A percentile compares a stretch with the other conserved stretches of the same genome.
These are phyloP conservation scores for Lasiosphaeris hirsuta DNA, from an alignment of 495 filamentous ascomycete genomes.

Conservation along the genomic window DNA sequence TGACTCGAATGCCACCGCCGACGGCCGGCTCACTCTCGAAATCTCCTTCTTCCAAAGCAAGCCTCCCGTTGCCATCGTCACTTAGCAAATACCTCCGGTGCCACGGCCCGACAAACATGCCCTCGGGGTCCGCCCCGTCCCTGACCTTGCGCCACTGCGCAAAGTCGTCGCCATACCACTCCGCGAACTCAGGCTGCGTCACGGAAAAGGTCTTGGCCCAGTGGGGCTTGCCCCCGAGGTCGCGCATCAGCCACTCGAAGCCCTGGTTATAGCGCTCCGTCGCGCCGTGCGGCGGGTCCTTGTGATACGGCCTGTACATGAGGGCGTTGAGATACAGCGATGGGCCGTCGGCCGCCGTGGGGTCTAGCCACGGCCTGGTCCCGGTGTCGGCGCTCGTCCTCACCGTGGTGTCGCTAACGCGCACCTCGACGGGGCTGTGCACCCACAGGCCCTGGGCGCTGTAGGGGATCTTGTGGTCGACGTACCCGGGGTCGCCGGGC, in stretches of 20 bases:
- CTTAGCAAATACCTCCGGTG: constrained; percentile 68
- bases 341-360: constrained; percentile 56
- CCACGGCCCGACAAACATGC: constrained; percentile 92
- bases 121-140: constrained; percentile 75
- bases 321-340: constrained; percentile 95
- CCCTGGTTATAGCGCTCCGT: constrained; percentile 78
- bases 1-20: not conserved
- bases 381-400: constrained; percentile 32
- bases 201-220: constrained; percentile 95
- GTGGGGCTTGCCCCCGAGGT: constrained; percentile 84
- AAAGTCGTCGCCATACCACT: constrained; percentile 54
- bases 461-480: constrained; percentile 73
- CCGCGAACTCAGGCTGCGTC: constrained; percentile 52
- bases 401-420: constrained; percentile 72
- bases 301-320: constrained; percentile 83
- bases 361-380: constrained; percentile 75
- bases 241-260: constrained; percentile 94
- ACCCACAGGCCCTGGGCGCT: constrained; percentile 75
- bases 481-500: constrained; percentile 49
- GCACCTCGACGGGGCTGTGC: constrained; percentile 90
- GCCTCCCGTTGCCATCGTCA: constrained; percentile 1
- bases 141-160: constrained; percentile 64
- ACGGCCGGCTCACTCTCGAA: not conserved
- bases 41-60: constrained; percentile 4
- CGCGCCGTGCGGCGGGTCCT: constrained; percentile 69